A percentile compares a stretch with the other conserved stretches of the same genome.
Conservation (phyloP, 2,329 filamentous ascomycete genomes). For the Aureobasidium namibiae region DNA sequence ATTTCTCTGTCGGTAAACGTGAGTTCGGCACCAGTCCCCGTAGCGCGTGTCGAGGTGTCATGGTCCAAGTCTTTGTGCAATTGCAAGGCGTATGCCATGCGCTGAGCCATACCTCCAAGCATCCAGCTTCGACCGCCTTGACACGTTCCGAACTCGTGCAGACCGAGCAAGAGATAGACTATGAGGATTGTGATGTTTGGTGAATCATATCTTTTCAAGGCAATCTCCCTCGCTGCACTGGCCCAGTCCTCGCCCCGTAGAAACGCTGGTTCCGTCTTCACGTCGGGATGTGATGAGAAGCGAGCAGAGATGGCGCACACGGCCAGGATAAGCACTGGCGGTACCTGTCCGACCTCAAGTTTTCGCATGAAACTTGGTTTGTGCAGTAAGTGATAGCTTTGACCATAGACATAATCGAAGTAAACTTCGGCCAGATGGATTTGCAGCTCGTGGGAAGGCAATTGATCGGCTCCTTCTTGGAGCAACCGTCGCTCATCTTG, state of each 20-base stretch:
- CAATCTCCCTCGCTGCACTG: conserved; percentile 74
- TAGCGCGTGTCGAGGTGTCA: conserved; percentile 34
- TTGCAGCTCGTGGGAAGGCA: conserved; percentile 81
- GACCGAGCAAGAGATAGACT: conserved; percentile 75
- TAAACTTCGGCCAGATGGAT: conserved; percentile 91
- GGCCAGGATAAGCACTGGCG: conserved; percentile 84
- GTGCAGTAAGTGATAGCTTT: conserved; percentile 88
- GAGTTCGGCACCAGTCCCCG: conserved; percentile 22
- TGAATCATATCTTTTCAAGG: conserved; percentile 80
- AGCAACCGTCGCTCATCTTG: conserved; percentile 67
- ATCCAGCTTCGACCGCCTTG: conserved; percentile 96
- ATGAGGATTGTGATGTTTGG: conserved; percentile 95
- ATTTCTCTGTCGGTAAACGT: conserved; percentile 94
- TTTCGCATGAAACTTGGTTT: conserved; percentile 96
- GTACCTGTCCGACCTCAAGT: conserved; percentile 67
- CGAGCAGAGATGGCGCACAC: conserved; percentile 93
- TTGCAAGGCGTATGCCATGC: conserved; percentile 95
- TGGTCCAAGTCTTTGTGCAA: conserved; percentile 85
- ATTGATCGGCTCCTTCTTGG: conserved; percentile 70
- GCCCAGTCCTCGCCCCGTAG: conserved; percentile 89
- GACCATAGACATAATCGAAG: conserved; percentile 92
- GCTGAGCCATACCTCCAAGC: conserved; percentile 84
- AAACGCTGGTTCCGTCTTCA: conserved; percentile 70
- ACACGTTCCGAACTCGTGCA: conserved; percentile 95
- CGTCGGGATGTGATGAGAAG: conserved; percentile 80